These are phyloP conservation scores for Coemansia sp. DNA, from an alignment of 192 early-diverging fungal genomes.

Conservation along the genomic window DNA sequence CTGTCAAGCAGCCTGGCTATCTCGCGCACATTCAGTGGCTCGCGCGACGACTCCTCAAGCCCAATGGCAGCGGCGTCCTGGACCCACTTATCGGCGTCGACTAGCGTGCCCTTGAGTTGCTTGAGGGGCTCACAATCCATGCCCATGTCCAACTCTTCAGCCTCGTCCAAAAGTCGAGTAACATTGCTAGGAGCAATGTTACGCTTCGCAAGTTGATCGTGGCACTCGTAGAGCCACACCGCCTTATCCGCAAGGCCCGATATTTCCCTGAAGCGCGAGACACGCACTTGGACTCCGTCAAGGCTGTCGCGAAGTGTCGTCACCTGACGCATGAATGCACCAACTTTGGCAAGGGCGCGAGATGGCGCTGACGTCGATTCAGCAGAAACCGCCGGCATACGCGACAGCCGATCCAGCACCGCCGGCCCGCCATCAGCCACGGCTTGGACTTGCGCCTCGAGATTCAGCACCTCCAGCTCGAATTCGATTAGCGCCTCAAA, in stretches of 20 bases:
- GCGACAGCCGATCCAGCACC: slow-evolving; percentile 9
- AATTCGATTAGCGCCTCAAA: slow-evolving; percentile 41
- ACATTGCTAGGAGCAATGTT: neutral
- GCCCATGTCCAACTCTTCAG: neutral
- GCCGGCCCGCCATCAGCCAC: neutral
- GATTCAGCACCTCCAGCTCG: slow-evolving; percentile 20
- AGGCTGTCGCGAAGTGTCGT: neutral
- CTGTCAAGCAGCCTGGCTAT: slow-evolving; percentile 39
- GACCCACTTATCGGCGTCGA: slow-evolving; percentile 15
- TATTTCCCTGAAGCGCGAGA: neutral
- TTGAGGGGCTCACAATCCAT: slow-evolving; percentile 6
- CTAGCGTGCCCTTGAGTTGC: slow-evolving; percentile 3
- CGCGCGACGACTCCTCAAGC: neutral
- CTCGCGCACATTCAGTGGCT: slow-evolving; percentile 17
- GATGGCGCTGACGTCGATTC: neutral
- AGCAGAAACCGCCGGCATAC: neutral
- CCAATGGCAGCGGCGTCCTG: slow-evolving; percentile 11
- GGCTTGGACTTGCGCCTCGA: slow-evolving; percentile 6
- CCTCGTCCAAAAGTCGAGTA: slow-evolving; percentile 9
- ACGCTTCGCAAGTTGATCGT: slow-evolving; percentile 7
- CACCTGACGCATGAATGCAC: neutral
- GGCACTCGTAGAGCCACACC: slow-evolving; percentile 13
- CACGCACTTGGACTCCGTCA: neutral
- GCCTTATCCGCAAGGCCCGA: neutral
- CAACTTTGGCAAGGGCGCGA: neutral